phyloP scores from a whole-genome alignment of 495 filamentous ascomycete species.

The Penicillium ochrochloron region DNA sequence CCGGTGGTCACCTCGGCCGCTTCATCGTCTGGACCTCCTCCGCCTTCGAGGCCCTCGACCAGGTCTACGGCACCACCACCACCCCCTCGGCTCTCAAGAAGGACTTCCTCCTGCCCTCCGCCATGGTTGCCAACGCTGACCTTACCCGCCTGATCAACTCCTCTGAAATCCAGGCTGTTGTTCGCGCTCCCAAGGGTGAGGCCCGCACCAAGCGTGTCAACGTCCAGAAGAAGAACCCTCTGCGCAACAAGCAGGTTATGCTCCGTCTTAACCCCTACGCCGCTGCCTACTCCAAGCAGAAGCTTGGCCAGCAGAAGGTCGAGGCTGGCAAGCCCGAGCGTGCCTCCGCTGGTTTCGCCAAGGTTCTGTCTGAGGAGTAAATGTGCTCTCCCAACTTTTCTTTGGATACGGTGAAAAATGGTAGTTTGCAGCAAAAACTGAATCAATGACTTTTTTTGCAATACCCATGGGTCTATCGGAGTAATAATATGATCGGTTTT shows the following conservation, averaged over 20 bases:
- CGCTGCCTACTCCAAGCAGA: slow-evolving; percentile 79
- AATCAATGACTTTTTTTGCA: slow-evolving; percentile 42
- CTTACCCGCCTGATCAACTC: slow-evolving; percentile 97
- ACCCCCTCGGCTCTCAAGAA: slow-evolving; percentile 87
- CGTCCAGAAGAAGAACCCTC: slow-evolving; percentile 99
- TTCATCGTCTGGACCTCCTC: slow-evolving; percentile 99
- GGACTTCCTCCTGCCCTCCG: slow-evolving; percentile 94
- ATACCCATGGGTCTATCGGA: slow-evolving; percentile 35
- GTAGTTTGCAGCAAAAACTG: slow-evolving; percentile 39
- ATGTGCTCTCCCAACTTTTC: slow-evolving; percentile 26
- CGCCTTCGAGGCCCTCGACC: slow-evolving; percentile 93
- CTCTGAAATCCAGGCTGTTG: slow-evolving; percentile 93
- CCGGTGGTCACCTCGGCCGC: slow-evolving; percentile 97
- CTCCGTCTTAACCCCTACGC: slow-evolving; percentile 98
- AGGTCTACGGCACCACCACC: slow-evolving; percentile 91
- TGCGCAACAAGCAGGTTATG: slow-evolving; percentile 95
- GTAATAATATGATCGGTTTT: slow-evolving; percentile 43
- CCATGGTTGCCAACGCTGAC: slow-evolving; percentile 87
- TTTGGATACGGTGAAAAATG: slow-evolving; percentile 32
- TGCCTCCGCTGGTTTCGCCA: slow-evolving; percentile 54
- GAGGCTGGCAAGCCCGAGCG: slow-evolving; percentile 58
- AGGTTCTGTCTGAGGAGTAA: slow-evolving; percentile 61
- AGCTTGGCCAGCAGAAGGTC: slow-evolving; percentile 68
- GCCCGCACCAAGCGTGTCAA: slow-evolving; percentile 84
- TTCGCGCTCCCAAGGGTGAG: slow-evolving; percentile 86